A percentile compares a stretch with the other conserved stretches of the same genome.
Conservation (phyloP, 768 basidiomycete genomes). For the Trametes villosa region DNA sequence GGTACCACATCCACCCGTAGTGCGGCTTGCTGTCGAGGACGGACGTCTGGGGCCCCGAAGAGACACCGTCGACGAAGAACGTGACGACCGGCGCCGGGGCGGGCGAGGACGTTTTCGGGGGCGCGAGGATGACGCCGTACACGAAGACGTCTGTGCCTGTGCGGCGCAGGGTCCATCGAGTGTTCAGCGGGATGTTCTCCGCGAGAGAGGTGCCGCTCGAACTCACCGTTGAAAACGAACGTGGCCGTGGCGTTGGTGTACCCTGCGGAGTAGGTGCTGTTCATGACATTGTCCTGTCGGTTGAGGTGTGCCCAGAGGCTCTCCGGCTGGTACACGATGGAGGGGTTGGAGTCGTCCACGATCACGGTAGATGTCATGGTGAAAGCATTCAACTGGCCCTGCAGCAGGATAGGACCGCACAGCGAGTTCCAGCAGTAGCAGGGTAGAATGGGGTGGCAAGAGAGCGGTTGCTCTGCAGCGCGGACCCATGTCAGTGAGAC, state of each 20-base stretch:
- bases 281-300: background rate
- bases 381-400: too few species aligned
- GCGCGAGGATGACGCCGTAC: background rate
- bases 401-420: too few species aligned
- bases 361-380: background rate
- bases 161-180: too few species aligned
- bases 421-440: too few species aligned
- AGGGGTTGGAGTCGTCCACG: background rate
- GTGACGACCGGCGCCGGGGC: background rate
- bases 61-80: background rate
- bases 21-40: background rate
- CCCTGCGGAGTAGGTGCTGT: background rate
- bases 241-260: background rate
- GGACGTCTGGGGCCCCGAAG: background rate
- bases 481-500: too few species aligned
- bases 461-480: too few species aligned
- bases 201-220: background rate
- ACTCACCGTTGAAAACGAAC: slow-evolving; percentile 2
- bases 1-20: too few species aligned
- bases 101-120: background rate
- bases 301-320: background rate
- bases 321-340: background rate
- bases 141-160: background rate
- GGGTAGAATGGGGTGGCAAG: too few species aligned
- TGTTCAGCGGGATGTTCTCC: too few species aligned